Base-by-base conservation (phyloP, 176 grass and related monocot species). In the Carex pumila region DNA sequence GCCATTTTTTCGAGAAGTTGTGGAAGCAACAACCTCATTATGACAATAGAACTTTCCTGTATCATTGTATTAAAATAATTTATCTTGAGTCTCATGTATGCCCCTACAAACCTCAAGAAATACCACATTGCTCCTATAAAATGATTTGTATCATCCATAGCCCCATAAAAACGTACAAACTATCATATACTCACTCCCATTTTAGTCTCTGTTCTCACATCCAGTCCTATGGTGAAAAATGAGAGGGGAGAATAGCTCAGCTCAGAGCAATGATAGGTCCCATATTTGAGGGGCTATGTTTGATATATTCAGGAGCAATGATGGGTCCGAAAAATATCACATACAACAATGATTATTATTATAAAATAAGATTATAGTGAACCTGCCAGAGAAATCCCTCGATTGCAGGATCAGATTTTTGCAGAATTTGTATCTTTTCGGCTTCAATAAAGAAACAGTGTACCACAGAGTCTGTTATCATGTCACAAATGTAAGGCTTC, bases 321-420 rank as follows among this genome's bases (percentile, higher is more conserved):
- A 61, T 12, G 43, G 49, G 32, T 58, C 80, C 31, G 65, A 82
- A 65, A 50, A 39, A 64, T 64, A 11, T 32, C 2, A 22, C 41
- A 12, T 30, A 15, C 47, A 80, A 67, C 59, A 67, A 19, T 14
- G 3, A 82, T 49, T 49, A 49, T 49, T 8, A 12, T 62, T 81
- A 64, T 82, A 57, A 52, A 65, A 22, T 45, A 61, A 49, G 18
- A 50, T 25, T 17, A 47, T 65, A 66, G 49, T 49, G 79, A 91
- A 98, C 95, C 95, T 94, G 92, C 95, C 95, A 98, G 84, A 98
- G 83, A 82, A 98, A 98, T 65, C 83, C 83, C 73, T 98, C 95
- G 82, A 98, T 66, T 10, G 81, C 87, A 39, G 92, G 65, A 68
- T 89, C 91, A 55, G 92, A 94, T 34, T 81, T 82, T 69, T 77